A percentile compares a stretch with the other conserved stretches of the same genome.
Conservation (phyloP, 1,139 yeast genomes). For the Ashbya aceris region DNA sequence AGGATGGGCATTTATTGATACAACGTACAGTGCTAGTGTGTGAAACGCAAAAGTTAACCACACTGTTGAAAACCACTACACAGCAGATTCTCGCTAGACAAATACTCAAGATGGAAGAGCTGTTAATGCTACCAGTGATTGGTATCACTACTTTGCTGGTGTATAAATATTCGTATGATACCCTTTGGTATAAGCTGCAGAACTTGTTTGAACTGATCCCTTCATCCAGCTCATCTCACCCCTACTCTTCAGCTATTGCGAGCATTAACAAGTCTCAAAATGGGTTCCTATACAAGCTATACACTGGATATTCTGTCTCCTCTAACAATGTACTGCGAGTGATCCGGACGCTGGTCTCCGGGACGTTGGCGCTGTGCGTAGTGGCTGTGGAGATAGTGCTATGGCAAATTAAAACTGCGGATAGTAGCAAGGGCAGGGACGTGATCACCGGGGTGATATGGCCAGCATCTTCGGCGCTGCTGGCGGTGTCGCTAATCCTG, state of each 20-base stretch:
- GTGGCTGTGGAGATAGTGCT: conserved; percentile 25
- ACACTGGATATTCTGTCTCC: conserved; percentile 25
- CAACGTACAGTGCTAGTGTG: too few species aligned
- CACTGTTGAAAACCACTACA: too few species aligned
- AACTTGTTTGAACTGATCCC: conserved; percentile 6
- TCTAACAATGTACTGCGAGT: conserved; percentile 15
- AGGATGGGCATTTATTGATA: too few species aligned
- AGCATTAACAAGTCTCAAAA: conserved; percentile 4
- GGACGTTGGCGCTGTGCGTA: conserved; percentile 22
- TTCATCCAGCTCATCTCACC: not conserved
- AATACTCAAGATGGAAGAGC: conserved; percentile 12
- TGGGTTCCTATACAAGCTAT: conserved; percentile 21
- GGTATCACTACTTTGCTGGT: conserved; percentile 10
- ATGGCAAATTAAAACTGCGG: conserved; percentile 26
- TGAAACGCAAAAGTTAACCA: too few species aligned
- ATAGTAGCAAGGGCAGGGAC: conserved; percentile 14
- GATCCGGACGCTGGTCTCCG: conserved; percentile 21
- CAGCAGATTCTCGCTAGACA: not conserved
- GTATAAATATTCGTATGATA: conserved; percentile 8
- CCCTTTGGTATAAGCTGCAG: conserved; percentile 9
- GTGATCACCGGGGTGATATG: conserved; percentile 20
- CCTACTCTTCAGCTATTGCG: not conserved
- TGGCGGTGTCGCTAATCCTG: conserved; percentile 19
- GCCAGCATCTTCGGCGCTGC: conserved; percentile 20
- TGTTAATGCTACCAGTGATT: conserved; percentile 12